Evolutionary conservation across 2,329 filamentous ascomycete genomes (phyloP).

Genomic region (Ophiocordyceps camponoti-leonardi): DNA sequence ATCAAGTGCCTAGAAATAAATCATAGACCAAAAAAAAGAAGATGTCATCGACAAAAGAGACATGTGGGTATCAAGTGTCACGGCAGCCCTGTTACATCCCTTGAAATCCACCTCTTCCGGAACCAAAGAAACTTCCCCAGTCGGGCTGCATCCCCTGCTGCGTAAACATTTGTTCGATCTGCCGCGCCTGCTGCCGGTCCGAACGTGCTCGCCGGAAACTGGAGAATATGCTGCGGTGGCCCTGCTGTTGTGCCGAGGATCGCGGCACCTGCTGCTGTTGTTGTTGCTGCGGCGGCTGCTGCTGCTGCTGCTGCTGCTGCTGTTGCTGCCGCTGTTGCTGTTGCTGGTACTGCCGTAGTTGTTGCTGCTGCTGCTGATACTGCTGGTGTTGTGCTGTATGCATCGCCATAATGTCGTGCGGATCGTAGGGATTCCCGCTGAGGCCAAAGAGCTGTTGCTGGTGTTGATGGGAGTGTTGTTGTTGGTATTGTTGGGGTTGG

Average conservation of each 20-base stretch:
- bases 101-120: conserved; percentile 23
- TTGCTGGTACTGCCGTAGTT: conserved; percentile 15
- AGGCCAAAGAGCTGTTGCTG: conserved; percentile 17
- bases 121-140: conserved; percentile 29
- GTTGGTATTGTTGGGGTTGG: conserved; percentile 21
- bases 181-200: conserved; percentile 16
- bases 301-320: conserved; percentile 13
- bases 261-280: conserved; percentile 8
- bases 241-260: conserved; percentile 3
- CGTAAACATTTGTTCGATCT: conserved; percentile 33
- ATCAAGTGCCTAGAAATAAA: background rate
- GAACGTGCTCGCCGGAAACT: conserved; percentile 9
- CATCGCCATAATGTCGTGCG: conserved; percentile 21
- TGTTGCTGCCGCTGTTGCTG: conserved; percentile 8
- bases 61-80: conserved; percentile 19
- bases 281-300: conserved; percentile 1
- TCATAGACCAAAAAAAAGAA: background rate
- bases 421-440: conserved; percentile 24
- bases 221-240: conserved; percentile 10
- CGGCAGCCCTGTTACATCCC: conserved; percentile 19
- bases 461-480: conserved; percentile 8
- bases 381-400: conserved; percentile 11
- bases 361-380: conserved; percentile 11
- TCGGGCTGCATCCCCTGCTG: conserved; percentile 26
- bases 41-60: conserved; percentile 9